Conservation (phyloP, 495 filamentous ascomycete genomes). For the Trichoderma erinaceum region DNA sequence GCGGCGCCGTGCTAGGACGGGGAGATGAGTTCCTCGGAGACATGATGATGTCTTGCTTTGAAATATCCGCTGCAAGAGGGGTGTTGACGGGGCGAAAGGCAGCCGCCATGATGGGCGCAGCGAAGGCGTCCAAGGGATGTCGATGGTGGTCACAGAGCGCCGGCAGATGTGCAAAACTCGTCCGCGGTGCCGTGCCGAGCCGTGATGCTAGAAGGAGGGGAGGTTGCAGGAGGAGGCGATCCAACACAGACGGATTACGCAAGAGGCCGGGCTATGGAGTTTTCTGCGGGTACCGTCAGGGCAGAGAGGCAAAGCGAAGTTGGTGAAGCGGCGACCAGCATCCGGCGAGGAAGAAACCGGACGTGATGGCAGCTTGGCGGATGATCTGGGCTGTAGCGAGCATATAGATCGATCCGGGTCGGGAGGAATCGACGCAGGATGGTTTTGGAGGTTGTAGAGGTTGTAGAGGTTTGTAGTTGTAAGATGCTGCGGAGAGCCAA, state of each 20-base stretch:
- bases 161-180: background rate
- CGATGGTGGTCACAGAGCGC: background rate
- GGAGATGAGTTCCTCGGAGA: conserved; percentile 39
- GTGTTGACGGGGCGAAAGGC: conserved; percentile 75
- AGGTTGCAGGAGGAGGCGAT: conserved; percentile 20
- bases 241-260: conserved; percentile 4
- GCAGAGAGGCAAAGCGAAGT: background rate
- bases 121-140: background rate
- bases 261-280: background rate
- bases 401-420: no score
- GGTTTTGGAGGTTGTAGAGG: background rate
- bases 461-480: background rate
- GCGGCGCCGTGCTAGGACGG: conserved; percentile 44
- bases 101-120: conserved; percentile 36
- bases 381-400: no score
- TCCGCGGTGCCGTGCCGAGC: background rate
- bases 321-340: background rate
- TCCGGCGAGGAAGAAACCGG: no score
- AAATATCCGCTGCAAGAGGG: conserved; percentile 46
- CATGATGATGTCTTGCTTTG: conserved; percentile 42
- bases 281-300: background rate
- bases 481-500: conserved; percentile 4
- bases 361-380: no score
- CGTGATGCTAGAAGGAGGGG: conserved; percentile 13
- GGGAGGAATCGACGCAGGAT: no score